These are phyloP conservation scores for Xylariaceae sp. DNA, from an alignment of 2,329 filamentous ascomycete genomes.

Conservation along the genomic window DNA sequence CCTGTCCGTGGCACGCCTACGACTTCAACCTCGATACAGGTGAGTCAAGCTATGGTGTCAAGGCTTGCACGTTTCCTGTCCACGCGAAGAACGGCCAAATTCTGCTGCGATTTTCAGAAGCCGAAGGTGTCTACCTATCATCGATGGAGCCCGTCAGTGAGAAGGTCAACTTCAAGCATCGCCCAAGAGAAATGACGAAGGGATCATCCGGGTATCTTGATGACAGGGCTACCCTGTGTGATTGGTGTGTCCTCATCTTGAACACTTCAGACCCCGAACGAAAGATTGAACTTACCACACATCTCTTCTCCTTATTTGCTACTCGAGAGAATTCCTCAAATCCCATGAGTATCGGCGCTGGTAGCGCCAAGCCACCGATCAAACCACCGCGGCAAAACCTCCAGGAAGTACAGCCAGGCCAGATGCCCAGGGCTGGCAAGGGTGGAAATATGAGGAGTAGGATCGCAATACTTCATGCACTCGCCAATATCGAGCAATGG, in stretches of 20 bases:
- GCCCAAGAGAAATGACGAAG: constrained; percentile 21
- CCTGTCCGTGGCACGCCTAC: constrained; percentile 45
- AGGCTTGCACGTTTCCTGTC: constrained; percentile 42
- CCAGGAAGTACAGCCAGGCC: constrained; percentile 35
- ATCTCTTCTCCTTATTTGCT: constrained; percentile 39
- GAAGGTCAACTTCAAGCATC: constrained; percentile 40
- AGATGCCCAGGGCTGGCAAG: constrained; percentile 37
- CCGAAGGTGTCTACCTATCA: constrained; percentile 25
- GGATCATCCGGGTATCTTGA: constrained; percentile 31
- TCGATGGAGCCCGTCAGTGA: constrained; percentile 42
- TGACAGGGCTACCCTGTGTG: constrained; percentile 40
- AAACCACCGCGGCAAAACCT: constrained; percentile 39
- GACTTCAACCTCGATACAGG: constrained; percentile 46
- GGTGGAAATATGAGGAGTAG: constrained; percentile 41
- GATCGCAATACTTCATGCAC: constrained; percentile 42
- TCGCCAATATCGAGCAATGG: constrained; percentile 46
- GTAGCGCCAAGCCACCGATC: constrained; percentile 34
- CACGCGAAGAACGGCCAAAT: constrained; percentile 34
- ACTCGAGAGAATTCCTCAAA: constrained; percentile 35
- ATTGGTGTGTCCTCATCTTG: constrained; percentile 43
- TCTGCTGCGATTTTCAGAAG: constrained; percentile 31
- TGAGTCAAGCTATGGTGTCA: constrained; percentile 43
- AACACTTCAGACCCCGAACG: constrained; percentile 41
- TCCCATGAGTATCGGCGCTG: constrained; percentile 39
- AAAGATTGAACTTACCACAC: constrained; percentile 42